phyloP scores from a whole-genome alignment of 345 rosid genomes.

The Dimocarpus longan region DNA sequence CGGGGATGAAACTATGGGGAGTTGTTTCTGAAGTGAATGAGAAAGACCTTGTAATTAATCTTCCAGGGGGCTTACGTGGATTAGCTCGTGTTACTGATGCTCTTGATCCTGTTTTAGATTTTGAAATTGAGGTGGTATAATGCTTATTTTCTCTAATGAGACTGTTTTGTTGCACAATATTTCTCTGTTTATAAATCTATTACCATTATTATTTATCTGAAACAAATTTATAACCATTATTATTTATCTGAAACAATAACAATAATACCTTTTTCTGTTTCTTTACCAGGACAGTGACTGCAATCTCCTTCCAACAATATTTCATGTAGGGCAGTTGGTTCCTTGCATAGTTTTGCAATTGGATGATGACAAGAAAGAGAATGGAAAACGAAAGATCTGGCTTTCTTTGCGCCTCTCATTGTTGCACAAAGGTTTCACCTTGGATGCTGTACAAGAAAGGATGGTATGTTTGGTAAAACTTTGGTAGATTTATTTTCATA shows the following conservation, averaged over 20 bases:
- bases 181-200: background rate
- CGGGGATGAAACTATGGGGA: constrained; percentile 98
- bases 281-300: constrained; percentile 56
- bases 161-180: background rate
- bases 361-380: constrained; percentile 85
- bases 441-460: constrained; percentile 82
- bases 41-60: constrained; percentile 85
- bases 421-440: constrained; percentile 69
- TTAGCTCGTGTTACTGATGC: constrained; percentile 82
- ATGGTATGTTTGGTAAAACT: constrained; percentile 61
- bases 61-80: constrained; percentile 94
- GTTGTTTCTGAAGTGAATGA: constrained; percentile 88
- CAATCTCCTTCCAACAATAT: constrained; percentile 52
- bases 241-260: background rate
- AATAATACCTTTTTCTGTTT: constrained; percentile 6
- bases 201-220: no score
- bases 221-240: background rate
- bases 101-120: constrained; percentile 59
- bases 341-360: constrained; percentile 78
- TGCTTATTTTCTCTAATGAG: background rate
- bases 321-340: constrained; percentile 79
- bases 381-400: constrained; percentile 75
- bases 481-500: background rate
- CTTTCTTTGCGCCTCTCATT: constrained; percentile 87
- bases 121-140: constrained; percentile 54